Percentiles rank a stretch among this genome's conserved stretches.
Conservation (phyloP, 306 rosid species). For the Pyrus communis region DNA sequence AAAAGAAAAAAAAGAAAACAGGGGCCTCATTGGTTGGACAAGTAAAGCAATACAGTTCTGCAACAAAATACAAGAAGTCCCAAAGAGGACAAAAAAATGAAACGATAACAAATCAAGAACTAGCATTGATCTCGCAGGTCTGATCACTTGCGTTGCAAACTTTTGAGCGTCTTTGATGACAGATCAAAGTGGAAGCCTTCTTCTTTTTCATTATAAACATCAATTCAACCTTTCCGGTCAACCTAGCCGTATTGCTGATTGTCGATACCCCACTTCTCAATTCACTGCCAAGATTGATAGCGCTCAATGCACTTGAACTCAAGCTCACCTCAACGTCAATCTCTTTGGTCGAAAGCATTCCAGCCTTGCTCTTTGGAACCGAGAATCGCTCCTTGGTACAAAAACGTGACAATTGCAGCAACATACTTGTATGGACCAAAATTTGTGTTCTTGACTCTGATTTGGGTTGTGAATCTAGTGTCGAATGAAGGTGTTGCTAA, state of each 20-base stretch:
- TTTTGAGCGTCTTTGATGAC: not conserved
- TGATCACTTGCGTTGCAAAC: not conserved
- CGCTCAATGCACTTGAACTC: not conserved
- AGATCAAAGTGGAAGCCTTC: not conserved
- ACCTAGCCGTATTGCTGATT: not conserved
- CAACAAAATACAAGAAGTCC: too few species aligned
- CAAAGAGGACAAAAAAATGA: too few species aligned
- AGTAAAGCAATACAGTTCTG: too few species aligned
- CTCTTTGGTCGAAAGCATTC: not conserved
- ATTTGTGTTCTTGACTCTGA: not conserved
- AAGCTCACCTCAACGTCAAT: not conserved
- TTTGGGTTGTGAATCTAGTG: not conserved
- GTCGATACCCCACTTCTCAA: conserved; percentile 2
- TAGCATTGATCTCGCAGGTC: not conserved
- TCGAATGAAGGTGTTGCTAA: not conserved
- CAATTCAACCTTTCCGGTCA: conserved; percentile 12
- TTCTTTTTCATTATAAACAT: conserved; percentile 16
- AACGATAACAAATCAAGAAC: too few species aligned
- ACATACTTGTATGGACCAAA: conserved; percentile 5
- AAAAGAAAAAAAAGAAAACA: too few species aligned
- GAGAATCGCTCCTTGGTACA: not conserved
- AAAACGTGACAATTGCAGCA: not conserved
- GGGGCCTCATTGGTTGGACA: too few species aligned
- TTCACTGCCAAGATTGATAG: not conserved
- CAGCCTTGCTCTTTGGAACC: not conserved